Conservation (phyloP, 805 yeast genomes). For the Cyberlindnera xishuangbannaensis region DNA sequence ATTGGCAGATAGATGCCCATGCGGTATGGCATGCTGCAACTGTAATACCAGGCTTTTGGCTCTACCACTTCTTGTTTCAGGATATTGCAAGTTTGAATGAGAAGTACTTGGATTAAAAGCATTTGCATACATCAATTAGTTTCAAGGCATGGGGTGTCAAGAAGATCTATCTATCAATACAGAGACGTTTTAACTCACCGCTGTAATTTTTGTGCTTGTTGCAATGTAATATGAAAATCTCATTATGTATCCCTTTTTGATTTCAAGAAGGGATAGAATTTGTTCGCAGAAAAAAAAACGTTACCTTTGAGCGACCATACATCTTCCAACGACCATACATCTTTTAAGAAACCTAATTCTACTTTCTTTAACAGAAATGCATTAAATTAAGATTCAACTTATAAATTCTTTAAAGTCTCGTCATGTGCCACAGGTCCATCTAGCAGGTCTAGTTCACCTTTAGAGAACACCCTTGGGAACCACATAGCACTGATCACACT, state of each 20-base stretch:
- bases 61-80: constrained; percentile 57
- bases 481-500: constrained; percentile 61
- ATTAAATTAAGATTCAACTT: not conserved
- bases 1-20: constrained; percentile 79
- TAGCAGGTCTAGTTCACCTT: constrained; percentile 51
- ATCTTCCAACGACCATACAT: too few species aligned
- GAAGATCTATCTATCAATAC: too few species aligned
- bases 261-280: too few species aligned
- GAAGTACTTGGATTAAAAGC: constrained; percentile 13
- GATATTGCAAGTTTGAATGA: constrained; percentile 38
- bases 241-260: too few species aligned
- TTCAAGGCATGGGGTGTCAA: too few species aligned
- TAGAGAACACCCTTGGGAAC: constrained; percentile 59
- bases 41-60: constrained; percentile 67
- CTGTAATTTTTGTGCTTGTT: too few species aligned
- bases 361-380: not conserved
- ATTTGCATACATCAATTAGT: too few species aligned
- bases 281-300: too few species aligned
- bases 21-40: constrained; percentile 92
- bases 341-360: too few species aligned
- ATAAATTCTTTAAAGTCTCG: constrained; percentile 43
- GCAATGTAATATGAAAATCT: too few species aligned
- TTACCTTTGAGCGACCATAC: too few species aligned
- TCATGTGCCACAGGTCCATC: constrained; percentile 64
- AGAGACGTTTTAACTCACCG: too few species aligned